Percentiles rank a stretch among this genome's conserved stretches.
Conservation (phyloP, 768 basidiomycete genomes). For the Hygrocybe punicea region DNA sequence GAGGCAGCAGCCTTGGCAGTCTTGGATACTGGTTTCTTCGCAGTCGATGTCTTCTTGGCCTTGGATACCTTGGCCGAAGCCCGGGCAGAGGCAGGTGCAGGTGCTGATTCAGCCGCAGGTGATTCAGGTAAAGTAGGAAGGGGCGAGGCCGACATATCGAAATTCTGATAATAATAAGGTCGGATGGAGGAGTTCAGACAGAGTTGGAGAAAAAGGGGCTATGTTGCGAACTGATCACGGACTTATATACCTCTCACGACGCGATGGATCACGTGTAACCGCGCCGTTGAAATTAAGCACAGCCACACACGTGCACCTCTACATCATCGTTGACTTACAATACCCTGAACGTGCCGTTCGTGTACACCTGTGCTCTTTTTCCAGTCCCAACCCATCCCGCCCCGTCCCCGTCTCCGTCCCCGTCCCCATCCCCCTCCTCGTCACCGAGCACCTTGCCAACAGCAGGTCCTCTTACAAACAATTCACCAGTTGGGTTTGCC, state of each 20-base stretch:
- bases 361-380: constrained; percentile 47
- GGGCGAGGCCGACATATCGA: constrained; percentile 26
- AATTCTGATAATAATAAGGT: not conserved
- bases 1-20: constrained; percentile 26
- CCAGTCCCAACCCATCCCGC: constrained; percentile 49
- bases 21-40: constrained; percentile 34
- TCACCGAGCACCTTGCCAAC: constrained; percentile 54
- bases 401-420: constrained; percentile 34
- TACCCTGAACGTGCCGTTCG: constrained; percentile 65
- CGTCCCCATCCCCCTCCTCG: constrained; percentile 33
- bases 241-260: not conserved
- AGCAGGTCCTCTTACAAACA: constrained; percentile 69
- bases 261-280: constrained; percentile 6
- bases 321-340: constrained; percentile 11
- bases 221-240: not conserved
- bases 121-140: constrained; percentile 18
- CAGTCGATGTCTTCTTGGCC: constrained; percentile 23
- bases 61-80: constrained; percentile 30
- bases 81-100: constrained; percentile 17
- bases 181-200: not conserved
- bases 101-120: constrained; percentile 5
- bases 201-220: constrained; percentile 6
- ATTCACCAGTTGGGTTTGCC: constrained; percentile 57
- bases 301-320: constrained; percentile 4
- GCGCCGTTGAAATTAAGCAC: constrained; percentile 8